Evolutionary conservation across 2,329 filamentous ascomycete genomes (phyloP).

Genomic region (Rhinocladiella mackenziei): DNA sequence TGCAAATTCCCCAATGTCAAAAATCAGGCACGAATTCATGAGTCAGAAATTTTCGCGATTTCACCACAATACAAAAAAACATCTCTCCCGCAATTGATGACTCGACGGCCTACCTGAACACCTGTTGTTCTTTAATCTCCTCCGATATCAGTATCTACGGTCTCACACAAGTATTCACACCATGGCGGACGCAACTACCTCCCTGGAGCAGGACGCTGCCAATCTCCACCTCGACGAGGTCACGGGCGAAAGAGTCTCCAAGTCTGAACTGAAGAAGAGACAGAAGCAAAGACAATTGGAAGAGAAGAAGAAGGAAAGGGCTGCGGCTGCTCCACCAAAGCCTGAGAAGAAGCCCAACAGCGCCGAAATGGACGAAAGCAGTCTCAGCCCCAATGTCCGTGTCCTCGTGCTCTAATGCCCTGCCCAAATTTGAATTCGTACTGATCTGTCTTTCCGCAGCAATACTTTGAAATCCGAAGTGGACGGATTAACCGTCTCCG

Average conservation of each 20-base stretch:
- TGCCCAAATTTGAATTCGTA: conserved; percentile 20
- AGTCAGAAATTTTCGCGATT: conserved; percentile 5
- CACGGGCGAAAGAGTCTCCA: conserved; percentile 82
- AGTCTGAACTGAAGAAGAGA: conserved; percentile 89
- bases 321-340: conserved; percentile 58
- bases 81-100: conserved; percentile 6
- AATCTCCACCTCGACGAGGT: conserved; percentile 87
- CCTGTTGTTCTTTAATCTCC: too few relatives aligned
- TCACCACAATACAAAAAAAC: conserved; percentile 3
- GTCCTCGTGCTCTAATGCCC: neutral
- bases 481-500: conserved; percentile 73
- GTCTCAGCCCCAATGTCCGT: conserved; percentile 69
- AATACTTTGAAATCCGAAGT: conserved; percentile 97
- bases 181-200: conserved; percentile 38
- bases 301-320: conserved; percentile 79
- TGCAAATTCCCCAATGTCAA: neutral
- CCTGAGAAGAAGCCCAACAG: conserved; percentile 56
- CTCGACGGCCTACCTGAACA: neutral
- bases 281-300: conserved; percentile 87
- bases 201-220: conserved; percentile 43
- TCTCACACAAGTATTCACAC: conserved; percentile 1
- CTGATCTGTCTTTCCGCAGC: conserved; percentile 42
- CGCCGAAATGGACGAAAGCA: conserved; percentile 60
- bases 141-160: too few relatives aligned
- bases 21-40: neutral